These are phyloP conservation scores for Pseudonectria buxi DNA, from an alignment of 2,329 filamentous ascomycete genomes.

Conservation along the genomic window DNA sequence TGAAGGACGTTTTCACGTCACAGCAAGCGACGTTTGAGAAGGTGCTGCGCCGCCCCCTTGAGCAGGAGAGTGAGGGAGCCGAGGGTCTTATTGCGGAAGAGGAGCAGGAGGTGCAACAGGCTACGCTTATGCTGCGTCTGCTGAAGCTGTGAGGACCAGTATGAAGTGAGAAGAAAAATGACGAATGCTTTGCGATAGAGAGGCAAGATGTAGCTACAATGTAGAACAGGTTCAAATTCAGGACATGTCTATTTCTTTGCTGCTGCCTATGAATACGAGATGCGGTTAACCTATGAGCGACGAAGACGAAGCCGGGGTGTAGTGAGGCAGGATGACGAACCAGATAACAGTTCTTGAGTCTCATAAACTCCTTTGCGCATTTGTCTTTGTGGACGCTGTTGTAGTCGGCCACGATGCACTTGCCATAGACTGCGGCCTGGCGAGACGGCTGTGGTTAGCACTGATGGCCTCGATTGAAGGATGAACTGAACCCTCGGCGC, in stretches of 20 bases:
- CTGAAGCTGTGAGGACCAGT: conserved; percentile 55
- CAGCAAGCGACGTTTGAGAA: conserved; percentile 68
- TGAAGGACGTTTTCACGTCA: conserved; percentile 62
- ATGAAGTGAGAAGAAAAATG: conserved; percentile 8
- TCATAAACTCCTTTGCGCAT: conserved; percentile 78
- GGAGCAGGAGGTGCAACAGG: conserved; percentile 79
- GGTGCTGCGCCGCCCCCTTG: conserved; percentile 68
- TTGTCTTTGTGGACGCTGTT: conserved; percentile 87
- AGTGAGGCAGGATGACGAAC: conserved; percentile 42
- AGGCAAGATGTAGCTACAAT: background rate
- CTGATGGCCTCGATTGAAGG: background rate
- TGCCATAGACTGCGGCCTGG: conserved; percentile 79
- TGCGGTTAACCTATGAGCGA: conserved; percentile 2
- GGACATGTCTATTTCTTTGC: conserved; percentile 18
- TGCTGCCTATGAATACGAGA: conserved; percentile 14
- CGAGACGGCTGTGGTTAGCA: conserved; percentile 1
- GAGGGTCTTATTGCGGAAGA: conserved; percentile 64
- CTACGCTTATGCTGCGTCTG: conserved; percentile 69
- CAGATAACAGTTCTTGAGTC: conserved; percentile 79
- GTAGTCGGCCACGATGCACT: conserved; percentile 86
- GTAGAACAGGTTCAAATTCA: conserved; percentile 2
- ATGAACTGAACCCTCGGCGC: background rate
- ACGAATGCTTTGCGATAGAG: conserved; percentile 7
- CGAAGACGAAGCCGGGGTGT: background rate
- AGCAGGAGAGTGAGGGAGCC: conserved; percentile 31